Conservation (phyloP, 1,284 basidiomycete genomes). For the Naganishia liquefaciens region DNA sequence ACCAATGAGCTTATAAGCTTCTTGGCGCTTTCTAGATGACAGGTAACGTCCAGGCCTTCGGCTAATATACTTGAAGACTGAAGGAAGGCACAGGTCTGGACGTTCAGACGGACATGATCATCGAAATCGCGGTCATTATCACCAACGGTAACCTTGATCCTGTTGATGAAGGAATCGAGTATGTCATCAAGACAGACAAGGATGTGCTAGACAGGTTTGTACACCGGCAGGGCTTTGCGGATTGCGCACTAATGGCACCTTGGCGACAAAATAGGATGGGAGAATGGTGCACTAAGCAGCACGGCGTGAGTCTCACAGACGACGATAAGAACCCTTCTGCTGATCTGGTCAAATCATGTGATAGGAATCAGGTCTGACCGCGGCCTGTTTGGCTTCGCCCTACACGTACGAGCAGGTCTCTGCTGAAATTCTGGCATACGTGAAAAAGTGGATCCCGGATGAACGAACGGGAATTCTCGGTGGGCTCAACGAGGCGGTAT, state of each 20-base stretch:
- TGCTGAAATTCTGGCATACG: conserved; percentile 53
- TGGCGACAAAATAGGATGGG: conserved; percentile 44
- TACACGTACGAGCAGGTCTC: conserved; percentile 52
- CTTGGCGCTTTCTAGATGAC: conserved; percentile 27
- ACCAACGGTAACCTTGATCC: conserved; percentile 57
- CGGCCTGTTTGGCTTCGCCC: conserved; percentile 48
- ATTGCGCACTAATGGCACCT: background rate
- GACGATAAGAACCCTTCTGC: no score
- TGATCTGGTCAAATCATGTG: background rate
- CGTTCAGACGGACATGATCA: conserved; percentile 52
- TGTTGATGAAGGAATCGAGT: conserved; percentile 59
- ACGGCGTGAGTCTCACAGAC: conserved; percentile 40
- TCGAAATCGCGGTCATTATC: conserved; percentile 60
- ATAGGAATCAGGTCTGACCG: conserved; percentile 49
- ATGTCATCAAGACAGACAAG: conserved; percentile 57
- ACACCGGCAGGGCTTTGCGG: no score
- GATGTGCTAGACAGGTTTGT: conserved; percentile 54
- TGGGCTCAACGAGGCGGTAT: background rate
- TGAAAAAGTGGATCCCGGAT: conserved; percentile 55
- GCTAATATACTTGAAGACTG: background rate
- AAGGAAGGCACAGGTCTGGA: conserved; percentile 47
- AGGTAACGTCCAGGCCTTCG: conserved; percentile 6
- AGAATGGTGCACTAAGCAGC: conserved; percentile 54
- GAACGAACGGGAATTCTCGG: conserved; percentile 51
- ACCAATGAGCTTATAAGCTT: no score